A percentile compares a stretch with the other conserved stretches of the same genome.
Conservation (phyloP, 2,329 filamentous ascomycete species). For the Trichoderma afroharzianum region DNA sequence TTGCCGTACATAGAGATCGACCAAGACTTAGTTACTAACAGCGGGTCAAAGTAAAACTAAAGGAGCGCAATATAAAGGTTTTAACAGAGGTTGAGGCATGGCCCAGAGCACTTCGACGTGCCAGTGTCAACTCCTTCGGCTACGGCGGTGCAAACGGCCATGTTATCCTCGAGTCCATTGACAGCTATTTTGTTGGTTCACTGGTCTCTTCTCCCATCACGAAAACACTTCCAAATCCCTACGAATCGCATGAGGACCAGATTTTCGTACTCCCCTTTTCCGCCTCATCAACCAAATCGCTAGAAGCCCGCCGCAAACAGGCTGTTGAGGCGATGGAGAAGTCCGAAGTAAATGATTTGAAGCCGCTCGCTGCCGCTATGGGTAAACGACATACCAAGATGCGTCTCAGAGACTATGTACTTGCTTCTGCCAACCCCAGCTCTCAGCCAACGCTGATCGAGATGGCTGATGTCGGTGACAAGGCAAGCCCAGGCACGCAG, state of each 20-base stretch:
- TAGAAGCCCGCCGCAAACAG: constrained; percentile 5
- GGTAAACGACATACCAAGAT: constrained; percentile 8
- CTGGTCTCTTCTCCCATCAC: background rate
- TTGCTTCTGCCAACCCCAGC: background rate
- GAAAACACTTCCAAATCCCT: background rate
- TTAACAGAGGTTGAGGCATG: background rate
- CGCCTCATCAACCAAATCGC: background rate
- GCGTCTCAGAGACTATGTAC: background rate
- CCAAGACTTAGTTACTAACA: background rate
- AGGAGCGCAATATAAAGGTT: constrained; percentile 8
- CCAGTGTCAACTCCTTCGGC: constrained; percentile 10
- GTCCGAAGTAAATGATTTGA: background rate
- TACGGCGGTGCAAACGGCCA: constrained; percentile 14
- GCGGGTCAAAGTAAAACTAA: background rate
- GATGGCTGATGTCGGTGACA: background rate
- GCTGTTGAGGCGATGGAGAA: background rate
- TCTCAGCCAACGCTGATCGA: background rate
- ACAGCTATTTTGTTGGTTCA: constrained; percentile 8
- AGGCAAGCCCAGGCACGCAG: background rate
- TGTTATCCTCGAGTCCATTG: constrained; percentile 12
- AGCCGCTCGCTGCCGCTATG: background rate
- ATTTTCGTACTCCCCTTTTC: background rate
- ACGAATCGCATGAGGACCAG: background rate
- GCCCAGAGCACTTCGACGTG: background rate
- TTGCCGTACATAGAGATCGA: no score